A percentile compares a stretch with the other conserved stretches of the same genome.
Evolutionary conservation across 768 basidiomycete genomes (phyloP).

Genomic region (Leccinellum albellum): DNA sequence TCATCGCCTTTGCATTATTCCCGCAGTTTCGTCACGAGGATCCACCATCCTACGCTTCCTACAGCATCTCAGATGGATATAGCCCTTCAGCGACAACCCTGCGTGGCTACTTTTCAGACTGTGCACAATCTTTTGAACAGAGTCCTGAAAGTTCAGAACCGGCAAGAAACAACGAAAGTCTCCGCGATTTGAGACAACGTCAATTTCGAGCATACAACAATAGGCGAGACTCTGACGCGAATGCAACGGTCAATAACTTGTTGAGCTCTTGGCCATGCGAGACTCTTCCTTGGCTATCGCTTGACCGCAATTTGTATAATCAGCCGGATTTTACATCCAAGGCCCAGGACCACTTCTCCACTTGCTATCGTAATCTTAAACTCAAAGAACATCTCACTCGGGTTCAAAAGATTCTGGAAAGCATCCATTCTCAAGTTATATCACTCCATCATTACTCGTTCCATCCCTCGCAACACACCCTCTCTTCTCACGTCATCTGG

Average conservation of each 20-base stretch:
- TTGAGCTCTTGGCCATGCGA: constrained; percentile 11
- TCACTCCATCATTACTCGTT: not conserved
- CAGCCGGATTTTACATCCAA: not conserved
- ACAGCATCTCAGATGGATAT: constrained; percentile 8
- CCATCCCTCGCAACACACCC: not conserved
- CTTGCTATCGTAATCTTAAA: constrained; percentile 11
- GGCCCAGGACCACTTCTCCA: constrained; percentile 1
- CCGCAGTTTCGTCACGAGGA: not conserved
- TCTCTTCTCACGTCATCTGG: not conserved
- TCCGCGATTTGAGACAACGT: not conserved
- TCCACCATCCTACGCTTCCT: constrained; percentile 14
- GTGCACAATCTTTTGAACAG: not conserved
- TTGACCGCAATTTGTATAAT: not conserved
- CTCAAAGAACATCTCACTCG: not conserved
- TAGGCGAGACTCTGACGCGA: not conserved
- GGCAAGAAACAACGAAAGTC: not conserved
- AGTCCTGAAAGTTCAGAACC: constrained; percentile 8
- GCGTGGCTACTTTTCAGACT: not conserved
- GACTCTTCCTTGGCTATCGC: constrained; percentile 1
- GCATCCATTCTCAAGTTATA: not conserved
- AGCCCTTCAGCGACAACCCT: not conserved
- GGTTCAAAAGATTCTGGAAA: not conserved
- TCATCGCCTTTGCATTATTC: constrained; percentile 27
- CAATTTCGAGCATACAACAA: not conserved
- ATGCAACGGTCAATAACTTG: constrained; percentile 1